These are phyloP conservation scores for Neofusicoccum kwambonambiense DNA, from an alignment of 2,329 filamentous ascomycete species.

Conservation along the genomic window DNA sequence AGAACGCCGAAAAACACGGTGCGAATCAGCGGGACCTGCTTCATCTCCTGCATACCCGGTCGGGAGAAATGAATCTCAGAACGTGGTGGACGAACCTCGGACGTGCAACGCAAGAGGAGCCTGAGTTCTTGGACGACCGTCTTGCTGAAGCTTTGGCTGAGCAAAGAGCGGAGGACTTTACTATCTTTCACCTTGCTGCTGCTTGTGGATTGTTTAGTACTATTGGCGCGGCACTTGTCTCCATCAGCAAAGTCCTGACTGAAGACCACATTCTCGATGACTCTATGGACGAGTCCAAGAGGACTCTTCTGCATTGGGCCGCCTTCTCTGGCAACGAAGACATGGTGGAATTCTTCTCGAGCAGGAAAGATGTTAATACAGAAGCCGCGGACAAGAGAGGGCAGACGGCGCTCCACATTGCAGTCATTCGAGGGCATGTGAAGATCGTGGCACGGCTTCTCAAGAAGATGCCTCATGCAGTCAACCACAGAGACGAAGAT, in stretches of 20 bases:
- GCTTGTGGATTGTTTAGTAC: not conserved
- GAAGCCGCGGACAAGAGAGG: not conserved
- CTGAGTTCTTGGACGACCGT: not conserved
- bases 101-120: not conserved
- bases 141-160: not conserved
- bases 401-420: not conserved
- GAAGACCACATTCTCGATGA: no score
- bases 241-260: not conserved
- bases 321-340: constrained; percentile 2
- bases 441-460: not conserved
- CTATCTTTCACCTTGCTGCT: not conserved
- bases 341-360: not conserved
- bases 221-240: not conserved
- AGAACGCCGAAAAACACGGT: not conserved
- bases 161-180: not conserved
- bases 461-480: not conserved
- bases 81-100: not conserved
- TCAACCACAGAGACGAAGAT: not conserved
- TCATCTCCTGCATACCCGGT: not conserved
- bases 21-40: not conserved
- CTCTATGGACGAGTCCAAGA: not conserved
- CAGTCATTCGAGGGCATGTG: not conserved
- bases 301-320: constrained; percentile 2
- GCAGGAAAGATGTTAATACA: not conserved
- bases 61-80: not conserved